phyloP scores from a whole-genome alignment of 2,329 filamentous ascomycete species.

The Rhytidhysteron rufulum region DNA sequence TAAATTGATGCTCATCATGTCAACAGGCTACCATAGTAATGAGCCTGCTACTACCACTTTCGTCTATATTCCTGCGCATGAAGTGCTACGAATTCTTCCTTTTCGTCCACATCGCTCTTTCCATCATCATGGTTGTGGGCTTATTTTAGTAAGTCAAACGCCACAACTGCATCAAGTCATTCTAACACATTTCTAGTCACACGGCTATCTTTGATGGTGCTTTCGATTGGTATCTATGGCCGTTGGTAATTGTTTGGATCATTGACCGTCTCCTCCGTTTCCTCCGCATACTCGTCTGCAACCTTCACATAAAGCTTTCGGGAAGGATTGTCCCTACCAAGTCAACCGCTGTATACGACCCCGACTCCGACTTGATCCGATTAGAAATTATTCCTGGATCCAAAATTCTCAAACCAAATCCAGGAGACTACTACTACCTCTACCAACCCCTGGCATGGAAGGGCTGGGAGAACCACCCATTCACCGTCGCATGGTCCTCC shows the following conservation, averaged over 20 bases:
- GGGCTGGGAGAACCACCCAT: slow-evolving; percentile 52
- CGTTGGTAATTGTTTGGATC: slow-evolving; percentile 48
- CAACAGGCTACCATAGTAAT: slow-evolving; percentile 36
- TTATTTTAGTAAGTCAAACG: slow-evolving; percentile 49
- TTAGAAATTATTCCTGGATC: slow-evolving; percentile 42
- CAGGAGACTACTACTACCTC: slow-evolving; percentile 51
- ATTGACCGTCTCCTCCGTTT: slow-evolving; percentile 48
- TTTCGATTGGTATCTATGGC: slow-evolving; percentile 51
- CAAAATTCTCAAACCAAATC: slow-evolving; percentile 29
- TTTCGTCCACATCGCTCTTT: slow-evolving; percentile 41
- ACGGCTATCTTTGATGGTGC: slow-evolving; percentile 50
- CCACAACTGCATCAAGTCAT: slow-evolving; percentile 9
- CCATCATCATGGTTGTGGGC: slow-evolving; percentile 43
- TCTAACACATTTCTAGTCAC: slow-evolving; percentile 33
- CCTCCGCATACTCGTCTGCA: slow-evolving; percentile 43
- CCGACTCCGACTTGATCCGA: slow-evolving; percentile 43
- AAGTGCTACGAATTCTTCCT: slow-evolving; percentile 45
- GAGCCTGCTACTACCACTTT: slow-evolving; percentile 45
- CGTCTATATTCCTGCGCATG: slow-evolving; percentile 50
- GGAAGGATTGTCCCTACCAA: slow-evolving; percentile 28
- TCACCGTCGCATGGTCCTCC: slow-evolving; percentile 24
- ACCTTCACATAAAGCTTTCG: slow-evolving; percentile 33
- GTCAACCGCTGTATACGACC: slow-evolving; percentile 42
- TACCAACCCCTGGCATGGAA: slow-evolving; percentile 43
- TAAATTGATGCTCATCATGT: too few species aligned